Base-by-base conservation (phyloP, 2,329 filamentous ascomycete species). In the Fusarium albosuccineum region DNA sequence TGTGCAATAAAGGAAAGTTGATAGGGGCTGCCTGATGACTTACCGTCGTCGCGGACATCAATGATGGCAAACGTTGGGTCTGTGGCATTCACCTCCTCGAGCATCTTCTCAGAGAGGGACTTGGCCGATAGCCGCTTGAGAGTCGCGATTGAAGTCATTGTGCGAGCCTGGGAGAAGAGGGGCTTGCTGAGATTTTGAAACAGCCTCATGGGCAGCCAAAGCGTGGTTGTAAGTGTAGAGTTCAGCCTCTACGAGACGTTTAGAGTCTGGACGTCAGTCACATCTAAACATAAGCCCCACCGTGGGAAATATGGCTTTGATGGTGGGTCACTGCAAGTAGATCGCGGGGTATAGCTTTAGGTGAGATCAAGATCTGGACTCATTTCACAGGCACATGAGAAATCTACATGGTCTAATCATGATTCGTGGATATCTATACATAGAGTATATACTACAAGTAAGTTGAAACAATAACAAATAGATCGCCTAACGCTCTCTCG, bases 21-120 rank as follows among this genome's bases (percentile, higher is more conserved):
- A 36, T 2, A 6, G 10, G 17, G 5, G 16, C 1, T n/a, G 3
- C 5, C n/a, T 3, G 14, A 37, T 45, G 30, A 42, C 67, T 56
- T 79, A 92, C 91, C 91, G 69, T 90, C 89, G 77, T 97, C 96
- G 60, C 96, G 89, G 8, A 98, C 96, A 77, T 98, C 96, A 60
- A 98, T 86, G 37, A 98, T 84, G 9, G 92, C 92, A 59, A 94
- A 85, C 73, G 77, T 80, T 58, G 77, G 80, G 60, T 82, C 77
- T 51, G 75, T 68, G 30, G 74, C 71, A 53, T 81, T 74, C 36
- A 73, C 78, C 70, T 84, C 81, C 13, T 83, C 82, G 26, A 89
- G 84, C 14, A 95, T 85, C 51, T 89, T 83, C 17, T 87, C 80
- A 0, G 91, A 89, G 53, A 97, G 88, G n/a, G 85, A 81, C 66